A percentile compares a stretch with the other conserved stretches of the same genome.
Conservation (phyloP, 495 filamentous ascomycete species). For the Friedmanniomyces simplex region DNA sequence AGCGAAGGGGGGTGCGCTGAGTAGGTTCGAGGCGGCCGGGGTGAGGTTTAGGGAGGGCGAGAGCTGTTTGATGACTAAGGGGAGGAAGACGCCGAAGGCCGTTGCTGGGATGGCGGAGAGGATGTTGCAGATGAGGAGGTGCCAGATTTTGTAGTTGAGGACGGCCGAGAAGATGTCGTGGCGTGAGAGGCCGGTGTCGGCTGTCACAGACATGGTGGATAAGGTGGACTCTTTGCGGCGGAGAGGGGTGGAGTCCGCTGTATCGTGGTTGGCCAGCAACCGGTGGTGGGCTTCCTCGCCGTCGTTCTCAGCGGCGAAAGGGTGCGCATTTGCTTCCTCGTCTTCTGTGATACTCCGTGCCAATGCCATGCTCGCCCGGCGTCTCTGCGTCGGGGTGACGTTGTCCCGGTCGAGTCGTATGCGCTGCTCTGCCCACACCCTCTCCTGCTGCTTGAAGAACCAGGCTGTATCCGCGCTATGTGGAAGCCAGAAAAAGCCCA, state of each 20-base stretch:
- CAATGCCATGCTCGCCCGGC: background rate
- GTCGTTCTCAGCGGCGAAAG: slow-evolving; percentile 1
- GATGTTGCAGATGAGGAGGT: slow-evolving; percentile 43
- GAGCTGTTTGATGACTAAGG: slow-evolving; percentile 36
- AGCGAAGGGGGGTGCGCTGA: slow-evolving; percentile 47
- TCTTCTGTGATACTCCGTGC: slow-evolving; percentile 6
- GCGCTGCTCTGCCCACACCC: slow-evolving; percentile 34
- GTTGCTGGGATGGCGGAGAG: slow-evolving; percentile 41
- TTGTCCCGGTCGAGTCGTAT: slow-evolving; percentile 24
- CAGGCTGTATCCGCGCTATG: slow-evolving; percentile 41
- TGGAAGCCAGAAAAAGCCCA: slow-evolving; percentile 43
- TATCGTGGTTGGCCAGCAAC: slow-evolving; percentile 15
- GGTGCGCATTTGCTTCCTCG: slow-evolving; percentile 1
- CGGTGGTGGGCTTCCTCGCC: slow-evolving; percentile 15
- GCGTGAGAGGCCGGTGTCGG: slow-evolving; percentile 34
- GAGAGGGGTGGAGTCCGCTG: background rate
- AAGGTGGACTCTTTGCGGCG: slow-evolving; percentile 2
- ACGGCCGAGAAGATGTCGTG: slow-evolving; percentile 41
- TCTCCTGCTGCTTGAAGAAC: slow-evolving; percentile 41
- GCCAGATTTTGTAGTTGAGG: slow-evolving; percentile 44
- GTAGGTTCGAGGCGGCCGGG: slow-evolving; percentile 41
- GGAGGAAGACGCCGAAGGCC: slow-evolving; percentile 48
- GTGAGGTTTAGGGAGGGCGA: slow-evolving; percentile 21
- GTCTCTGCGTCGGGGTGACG: background rate
- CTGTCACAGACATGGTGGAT: slow-evolving; percentile 16